Conservation (phyloP, 2,329 filamentous ascomycete genomes). For the Cladosporium oxysporum region DNA sequence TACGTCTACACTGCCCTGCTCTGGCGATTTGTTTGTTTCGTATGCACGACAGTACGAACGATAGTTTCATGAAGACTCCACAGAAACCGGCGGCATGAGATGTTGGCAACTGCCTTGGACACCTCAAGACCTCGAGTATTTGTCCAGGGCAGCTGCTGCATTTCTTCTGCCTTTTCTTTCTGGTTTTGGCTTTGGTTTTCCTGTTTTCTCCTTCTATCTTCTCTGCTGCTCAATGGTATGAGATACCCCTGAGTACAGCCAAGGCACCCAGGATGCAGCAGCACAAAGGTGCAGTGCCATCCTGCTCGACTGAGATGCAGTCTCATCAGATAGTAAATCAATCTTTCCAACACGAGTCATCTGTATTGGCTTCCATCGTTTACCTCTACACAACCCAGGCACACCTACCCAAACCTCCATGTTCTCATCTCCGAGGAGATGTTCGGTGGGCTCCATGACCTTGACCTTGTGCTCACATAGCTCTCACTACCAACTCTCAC, state of each 20-base stretch:
- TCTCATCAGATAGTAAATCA: background rate
- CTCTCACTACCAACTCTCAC: background rate
- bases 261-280: background rate
- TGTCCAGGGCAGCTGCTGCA: background rate
- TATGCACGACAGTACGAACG: background rate
- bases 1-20: background rate
- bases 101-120: background rate
- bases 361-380: background rate
- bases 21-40: background rate
- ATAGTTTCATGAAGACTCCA: background rate
- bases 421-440: background rate
- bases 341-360: background rate
- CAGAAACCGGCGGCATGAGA: background rate
- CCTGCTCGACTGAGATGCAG: background rate
- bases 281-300: background rate
- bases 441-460: background rate
- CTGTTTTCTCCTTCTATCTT: background rate
- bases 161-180: no score
- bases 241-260: no score
- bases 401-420: background rate
- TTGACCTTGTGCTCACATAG: background rate
- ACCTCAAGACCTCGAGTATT: background rate
- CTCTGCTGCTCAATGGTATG: background rate
- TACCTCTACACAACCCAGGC: background rate
- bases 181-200: no score